Conservation (phyloP, 2,329 filamentous ascomycete genomes). For the Verticillium zaregamsianum region DNA sequence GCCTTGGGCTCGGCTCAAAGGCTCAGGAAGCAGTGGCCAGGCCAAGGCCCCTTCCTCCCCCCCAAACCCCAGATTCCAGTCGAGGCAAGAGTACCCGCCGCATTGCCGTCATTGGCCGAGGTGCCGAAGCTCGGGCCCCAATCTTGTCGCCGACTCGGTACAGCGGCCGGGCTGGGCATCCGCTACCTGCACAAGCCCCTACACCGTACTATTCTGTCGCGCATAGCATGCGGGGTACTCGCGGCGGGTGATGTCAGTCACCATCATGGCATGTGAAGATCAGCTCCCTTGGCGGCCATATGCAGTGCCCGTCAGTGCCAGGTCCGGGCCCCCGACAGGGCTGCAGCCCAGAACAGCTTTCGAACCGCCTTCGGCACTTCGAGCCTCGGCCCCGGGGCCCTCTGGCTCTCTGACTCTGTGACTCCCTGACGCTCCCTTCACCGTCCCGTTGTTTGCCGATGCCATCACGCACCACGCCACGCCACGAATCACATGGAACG, state of each 20-base stretch:
- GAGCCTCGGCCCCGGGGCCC: background rate
- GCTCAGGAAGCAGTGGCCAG: constrained; percentile 11
- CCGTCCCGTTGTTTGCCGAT: background rate
- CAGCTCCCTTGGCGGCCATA: background rate
- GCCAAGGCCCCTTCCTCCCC: background rate
- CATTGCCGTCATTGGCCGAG: constrained; percentile 41
- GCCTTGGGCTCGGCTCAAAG: constrained; percentile 30
- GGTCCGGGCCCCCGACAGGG: too few species aligned
- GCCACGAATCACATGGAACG: background rate
- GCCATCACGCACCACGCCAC: background rate
- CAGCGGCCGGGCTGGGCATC: background rate
- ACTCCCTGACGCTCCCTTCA: background rate
- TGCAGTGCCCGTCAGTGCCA: too few species aligned
- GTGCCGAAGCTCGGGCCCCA: constrained; percentile 29
- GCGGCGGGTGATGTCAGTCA: background rate
- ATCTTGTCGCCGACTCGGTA: background rate
- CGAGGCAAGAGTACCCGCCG: background rate
- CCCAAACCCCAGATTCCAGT: background rate
- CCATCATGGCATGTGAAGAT: background rate
- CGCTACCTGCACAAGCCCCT: background rate
- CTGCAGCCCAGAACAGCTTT: too few species aligned
- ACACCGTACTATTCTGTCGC: background rate
- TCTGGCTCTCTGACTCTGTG: background rate
- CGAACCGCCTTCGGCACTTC: background rate
- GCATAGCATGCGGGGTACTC: background rate